Evolutionary conservation across 2,329 filamentous ascomycete genomes (phyloP), one percentile per base, ranked within the genome.

Genomic region (Nemania bipapillata): DNA sequence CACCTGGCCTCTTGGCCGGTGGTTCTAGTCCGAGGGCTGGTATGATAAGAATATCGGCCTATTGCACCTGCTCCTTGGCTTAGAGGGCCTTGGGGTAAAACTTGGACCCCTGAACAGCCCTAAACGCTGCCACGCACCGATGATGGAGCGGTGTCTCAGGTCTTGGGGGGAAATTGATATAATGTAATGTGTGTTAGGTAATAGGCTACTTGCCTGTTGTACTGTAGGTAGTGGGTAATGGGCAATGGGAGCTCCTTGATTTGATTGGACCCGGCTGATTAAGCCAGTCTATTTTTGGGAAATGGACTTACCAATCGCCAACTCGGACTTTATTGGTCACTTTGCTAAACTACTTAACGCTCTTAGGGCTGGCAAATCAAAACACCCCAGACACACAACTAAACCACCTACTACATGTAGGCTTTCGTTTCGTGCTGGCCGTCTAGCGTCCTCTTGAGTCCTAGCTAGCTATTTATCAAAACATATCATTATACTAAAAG

Each of bases 251-350:
- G n/a, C 45, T 56, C 32, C 26, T 26, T 53, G 26, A 26, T 47
- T 60, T 54, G 53, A 24, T 26, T 52, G 42, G 22, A 37, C 32
- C 62, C 53, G 42, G 72, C 72, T 75, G 74, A 72, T 70, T 74
- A 73, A 75, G 61, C 37, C n/a, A 15, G 40, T 68, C 74, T 76
- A 76, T 77, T 77, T 77, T 75, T 73, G 70, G 71, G 52, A 56
- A 32, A 5, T 22, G 30, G 28, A 40, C 73, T 77, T 75, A 75
- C 73, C 72, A 77, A 77, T 74, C 66, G 49, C 54, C 49, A 61
- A 55, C 11, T 15, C 55, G 49, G 57, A 55, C 65, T 57, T 71
- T 11, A 73, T 74, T 75, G 71, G 72, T 52, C 64, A 47, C 55
- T 12, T 45, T 49, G 63, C 28, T 26, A 28, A 55, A 62, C 57